Conservation (phyloP, 768 basidiomycete genomes). For the Dendrothele bispora region DNA sequence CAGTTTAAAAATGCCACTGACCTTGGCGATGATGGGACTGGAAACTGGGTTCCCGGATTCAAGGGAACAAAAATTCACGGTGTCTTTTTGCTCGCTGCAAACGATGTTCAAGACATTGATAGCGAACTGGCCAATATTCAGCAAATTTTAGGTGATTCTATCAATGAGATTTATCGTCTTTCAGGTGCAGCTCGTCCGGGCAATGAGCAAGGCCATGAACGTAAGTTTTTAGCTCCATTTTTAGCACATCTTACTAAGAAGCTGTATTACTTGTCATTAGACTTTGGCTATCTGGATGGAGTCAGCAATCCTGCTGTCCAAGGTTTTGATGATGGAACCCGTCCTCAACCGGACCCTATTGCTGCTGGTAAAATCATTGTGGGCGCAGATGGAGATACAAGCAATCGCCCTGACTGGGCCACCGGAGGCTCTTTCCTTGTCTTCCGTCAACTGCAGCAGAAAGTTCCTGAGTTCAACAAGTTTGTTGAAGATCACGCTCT, state of each 20-base stretch:
- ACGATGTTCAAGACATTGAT: no score
- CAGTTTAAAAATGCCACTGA: no score
- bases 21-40: no score
- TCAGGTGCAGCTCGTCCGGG: constrained; percentile 24
- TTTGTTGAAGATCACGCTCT: constrained; percentile 21
- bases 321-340: constrained; percentile 14
- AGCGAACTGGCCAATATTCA: constrained; percentile 17
- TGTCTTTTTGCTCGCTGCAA: no score
- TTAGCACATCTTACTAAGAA: constrained; percentile 9
- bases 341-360: constrained; percentile 14
- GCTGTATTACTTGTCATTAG: constrained; percentile 1
- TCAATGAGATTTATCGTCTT: constrained; percentile 18
- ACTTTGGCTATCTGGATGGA: constrained; percentile 24
- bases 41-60: no score
- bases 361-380: constrained; percentile 16
- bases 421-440: constrained; percentile 22
- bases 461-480: constrained; percentile 30
- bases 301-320: constrained; percentile 19
- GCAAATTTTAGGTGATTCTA: constrained; percentile 14
- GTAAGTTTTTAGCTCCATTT: constrained; percentile 20
- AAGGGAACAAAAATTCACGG: no score
- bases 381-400: constrained; percentile 25
- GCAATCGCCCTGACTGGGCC: constrained; percentile 11
- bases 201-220: constrained; percentile 25
- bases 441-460: constrained; percentile 32